Base-by-base conservation (phyloP, 179 eudicot genomes). In the Gypsophila paniculata region DNA sequence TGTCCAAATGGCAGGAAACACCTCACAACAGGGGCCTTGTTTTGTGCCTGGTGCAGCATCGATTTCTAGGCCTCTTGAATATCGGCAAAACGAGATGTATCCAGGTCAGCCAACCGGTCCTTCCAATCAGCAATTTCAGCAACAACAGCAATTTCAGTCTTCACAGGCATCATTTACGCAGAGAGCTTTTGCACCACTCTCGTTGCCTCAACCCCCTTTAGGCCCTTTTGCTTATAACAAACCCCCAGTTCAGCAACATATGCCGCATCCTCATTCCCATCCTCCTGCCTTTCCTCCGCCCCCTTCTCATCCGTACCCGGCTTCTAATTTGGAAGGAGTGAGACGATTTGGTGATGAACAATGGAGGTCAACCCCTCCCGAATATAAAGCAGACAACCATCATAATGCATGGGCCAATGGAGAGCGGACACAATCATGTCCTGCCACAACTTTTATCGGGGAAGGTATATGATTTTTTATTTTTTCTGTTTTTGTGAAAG, bases 351-450 rank as follows among this genome's bases (percentile, higher is more conserved):
- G 67, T 72, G 81, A 83, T 79, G 92, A 86, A 23, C 87, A 84
- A n/a, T 85, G 91, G 96, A 85, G 90, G 80, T 48, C 84, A 29
- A 74, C 77, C 53, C 70, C 86, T 68, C 80, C 79, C 76, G 96
- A 88, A 70, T 87, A 75, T 44, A 89, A 81, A 58, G 51, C 81
- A 42, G 89, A 86, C 25, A 82, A 74, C 78, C 87, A 68, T 36
- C 84, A 78, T 65, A 82, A 83, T 57, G 55, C 79, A 68, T 90
- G 96, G 98, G 77, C 79, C 48, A 78, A 81, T 72, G 90, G 84
- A 65, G 93, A 82, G 70, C 84, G 93, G 69, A 49, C 70, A 48
- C 78, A 82, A 60, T 77, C 89, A 61, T 76, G 74, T 61, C 78
- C 86, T 13, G 77, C 83, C 4, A 77, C 82, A 64, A 71, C 82